A percentile compares a stretch with the other conserved stretches of the same genome.
phyloP scores from a whole-genome alignment of 2,329 filamentous ascomycete species.

The Thielaviopsis cerberus region DNA sequence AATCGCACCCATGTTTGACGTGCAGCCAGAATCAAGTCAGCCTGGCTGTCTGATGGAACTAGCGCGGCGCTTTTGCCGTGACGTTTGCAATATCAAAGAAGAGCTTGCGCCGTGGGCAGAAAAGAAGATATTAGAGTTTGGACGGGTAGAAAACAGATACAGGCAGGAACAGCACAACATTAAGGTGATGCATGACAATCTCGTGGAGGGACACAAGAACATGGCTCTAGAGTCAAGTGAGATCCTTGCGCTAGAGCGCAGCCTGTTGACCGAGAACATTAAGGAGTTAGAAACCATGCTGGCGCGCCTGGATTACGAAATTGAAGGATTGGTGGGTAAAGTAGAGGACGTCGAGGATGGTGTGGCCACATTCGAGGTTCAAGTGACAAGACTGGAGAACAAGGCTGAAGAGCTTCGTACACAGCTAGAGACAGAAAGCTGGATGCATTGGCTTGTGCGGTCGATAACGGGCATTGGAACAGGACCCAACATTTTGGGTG shows the following conservation, averaged over 20 bases:
- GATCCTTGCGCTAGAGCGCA: conserved; percentile 49
- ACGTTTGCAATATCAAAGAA: conserved; percentile 32
- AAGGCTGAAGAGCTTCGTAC: conserved; percentile 43
- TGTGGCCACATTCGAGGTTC: conserved; percentile 58
- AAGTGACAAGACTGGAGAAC: conserved; percentile 53
- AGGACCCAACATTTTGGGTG: conserved; percentile 34
- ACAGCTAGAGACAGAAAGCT: conserved; percentile 45
- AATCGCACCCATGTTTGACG: conserved; percentile 25
- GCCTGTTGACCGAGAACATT: conserved; percentile 48
- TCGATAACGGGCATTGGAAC: conserved; percentile 42
- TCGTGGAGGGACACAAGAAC: conserved; percentile 49
- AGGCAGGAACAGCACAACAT: conserved; percentile 46
- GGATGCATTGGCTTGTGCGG: conserved; percentile 45
- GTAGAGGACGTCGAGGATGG: conserved; percentile 77
- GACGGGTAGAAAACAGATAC: conserved; percentile 41
- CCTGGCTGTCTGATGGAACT: conserved; percentile 20
- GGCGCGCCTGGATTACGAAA: conserved; percentile 82
- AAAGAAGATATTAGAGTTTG: conserved; percentile 35
- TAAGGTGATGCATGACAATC: conserved; percentile 47
- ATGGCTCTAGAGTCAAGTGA: conserved; percentile 50
- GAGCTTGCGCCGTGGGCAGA: conserved; percentile 43
- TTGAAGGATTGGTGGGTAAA: conserved; percentile 58
- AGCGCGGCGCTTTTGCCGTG: conserved; percentile 34
- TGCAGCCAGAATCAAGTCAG: conserved; percentile 5
- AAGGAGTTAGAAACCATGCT: conserved; percentile 65